phyloP scores from a whole-genome alignment of 352 stramenopile species.

The Phytopythium delawarense region DNA sequence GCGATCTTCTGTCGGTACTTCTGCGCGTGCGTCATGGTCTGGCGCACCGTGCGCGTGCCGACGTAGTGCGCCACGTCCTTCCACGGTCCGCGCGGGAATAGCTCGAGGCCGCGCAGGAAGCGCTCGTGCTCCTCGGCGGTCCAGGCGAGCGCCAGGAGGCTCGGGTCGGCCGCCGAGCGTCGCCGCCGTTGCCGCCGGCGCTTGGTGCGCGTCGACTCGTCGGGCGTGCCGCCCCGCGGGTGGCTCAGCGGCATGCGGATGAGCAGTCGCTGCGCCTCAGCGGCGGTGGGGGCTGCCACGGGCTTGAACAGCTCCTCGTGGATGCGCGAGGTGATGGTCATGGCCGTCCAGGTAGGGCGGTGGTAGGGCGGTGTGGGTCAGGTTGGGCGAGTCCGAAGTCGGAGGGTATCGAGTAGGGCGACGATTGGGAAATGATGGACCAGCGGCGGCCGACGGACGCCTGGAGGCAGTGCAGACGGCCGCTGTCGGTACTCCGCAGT shows the following conservation, averaged over 20 bases:
- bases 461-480: too few relatives aligned
- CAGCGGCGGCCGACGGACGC: too few relatives aligned
- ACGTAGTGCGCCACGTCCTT: constrained; percentile 9
- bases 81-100: constrained; percentile 8
- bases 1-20: constrained; percentile 63
- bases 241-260: constrained; percentile 9
- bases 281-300: neutral
- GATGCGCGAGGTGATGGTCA: constrained; percentile 18
- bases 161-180: neutral
- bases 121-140: constrained; percentile 10
- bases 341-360: neutral
- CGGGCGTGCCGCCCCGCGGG: neutral
- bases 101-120: constrained; percentile 7
- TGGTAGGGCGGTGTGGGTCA: neutral
- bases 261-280: neutral
- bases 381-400: neutral
- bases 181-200: neutral
- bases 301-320: constrained; percentile 11
- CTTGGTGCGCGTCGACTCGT: neutral
- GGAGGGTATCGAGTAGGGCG: too few relatives aligned
- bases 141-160: constrained; percentile 1
- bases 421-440: too few relatives aligned
- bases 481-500: too few relatives aligned
- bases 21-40: constrained; percentile 76
- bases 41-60: constrained; percentile 59